Conservation (phyloP, 2,329 filamentous ascomycete species). For the Pseudogymnoascus destructans region DNA sequence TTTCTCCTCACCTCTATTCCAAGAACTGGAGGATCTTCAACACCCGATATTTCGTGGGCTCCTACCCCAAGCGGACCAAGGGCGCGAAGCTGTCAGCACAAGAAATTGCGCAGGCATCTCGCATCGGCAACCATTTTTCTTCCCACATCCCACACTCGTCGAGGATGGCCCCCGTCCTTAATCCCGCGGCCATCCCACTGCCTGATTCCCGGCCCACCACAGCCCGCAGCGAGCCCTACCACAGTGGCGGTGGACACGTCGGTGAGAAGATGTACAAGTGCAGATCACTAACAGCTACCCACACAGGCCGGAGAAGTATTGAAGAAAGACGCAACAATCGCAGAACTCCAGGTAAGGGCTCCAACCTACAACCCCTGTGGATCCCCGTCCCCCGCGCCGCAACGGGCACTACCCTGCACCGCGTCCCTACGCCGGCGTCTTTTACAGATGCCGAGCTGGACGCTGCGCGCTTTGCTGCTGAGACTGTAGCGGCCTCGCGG, state of each 20-base stretch:
- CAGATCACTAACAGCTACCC: neutral
- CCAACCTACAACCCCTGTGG: neutral
- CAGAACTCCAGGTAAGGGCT: conserved; percentile 4
- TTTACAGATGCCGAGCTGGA: neutral
- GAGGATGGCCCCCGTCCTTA: neutral
- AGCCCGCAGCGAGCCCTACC: neutral
- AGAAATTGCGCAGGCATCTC: neutral
- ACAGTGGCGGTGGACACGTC: neutral
- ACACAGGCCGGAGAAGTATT: conserved; percentile 1
- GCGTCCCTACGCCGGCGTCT: neutral
- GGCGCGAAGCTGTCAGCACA: neutral
- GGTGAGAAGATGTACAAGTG: neutral
- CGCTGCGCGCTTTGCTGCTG: neutral
- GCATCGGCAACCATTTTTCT: neutral
- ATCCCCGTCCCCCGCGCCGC: neutral
- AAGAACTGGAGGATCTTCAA: conserved; percentile 1
- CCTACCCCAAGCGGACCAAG: neutral
- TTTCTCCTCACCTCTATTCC: neutral
- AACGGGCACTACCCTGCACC: neutral
- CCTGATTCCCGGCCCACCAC: neutral
- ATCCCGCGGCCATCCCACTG: neutral
- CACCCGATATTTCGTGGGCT: conserved; percentile 3
- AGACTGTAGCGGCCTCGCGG: neutral
- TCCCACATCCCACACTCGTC: neutral
- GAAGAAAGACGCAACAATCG: conserved; percentile 2